A percentile compares a stretch with the other conserved stretches of the same genome.
Conservation (phyloP, 139 green algal species). For the Pseudopediastrum boryanum region DNA sequence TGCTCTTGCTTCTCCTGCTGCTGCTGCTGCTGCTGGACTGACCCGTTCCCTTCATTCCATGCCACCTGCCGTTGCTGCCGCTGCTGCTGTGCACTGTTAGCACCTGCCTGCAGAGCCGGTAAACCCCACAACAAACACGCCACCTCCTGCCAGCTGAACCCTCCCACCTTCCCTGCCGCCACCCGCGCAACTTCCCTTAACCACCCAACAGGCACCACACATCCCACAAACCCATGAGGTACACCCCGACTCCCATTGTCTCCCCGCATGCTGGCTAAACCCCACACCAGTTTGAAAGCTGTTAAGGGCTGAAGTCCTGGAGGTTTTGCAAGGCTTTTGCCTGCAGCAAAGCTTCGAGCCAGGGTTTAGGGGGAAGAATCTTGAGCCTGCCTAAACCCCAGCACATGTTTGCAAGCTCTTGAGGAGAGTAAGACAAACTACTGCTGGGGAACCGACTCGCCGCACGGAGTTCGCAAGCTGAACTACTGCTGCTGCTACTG, state of each 20-base stretch:
- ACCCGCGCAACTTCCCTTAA: background rate
- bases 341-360: slow-evolving; percentile 14
- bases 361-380: slow-evolving; percentile 1
- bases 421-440: background rate
- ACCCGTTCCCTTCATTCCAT: too few species aligned
- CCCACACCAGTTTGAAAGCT: slow-evolving; percentile 33
- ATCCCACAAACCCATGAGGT: background rate
- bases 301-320: slow-evolving; percentile 9
- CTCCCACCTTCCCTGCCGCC: background rate
- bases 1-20: too few species aligned
- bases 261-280: slow-evolving; percentile 1
- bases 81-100: background rate
- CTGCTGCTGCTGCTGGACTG: too few species aligned
- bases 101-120: slow-evolving; percentile 4
- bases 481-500: slow-evolving; percentile 4
- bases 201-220: background rate
- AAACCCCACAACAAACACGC: slow-evolving; percentile 15
- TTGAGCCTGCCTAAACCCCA: slow-evolving; percentile 29
- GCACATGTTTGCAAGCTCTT: slow-evolving; percentile 28
- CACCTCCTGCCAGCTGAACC: slow-evolving; percentile 16
- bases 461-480: too few species aligned
- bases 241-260: background rate
- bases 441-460: slow-evolving; percentile 4
- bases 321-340: background rate
- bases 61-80: too few species aligned